Evolutionary conservation across 2,329 filamentous ascomycete genomes (phyloP), one percentile per base, ranked within the genome.

Genomic region (Metarhizium anisopliae): DNA sequence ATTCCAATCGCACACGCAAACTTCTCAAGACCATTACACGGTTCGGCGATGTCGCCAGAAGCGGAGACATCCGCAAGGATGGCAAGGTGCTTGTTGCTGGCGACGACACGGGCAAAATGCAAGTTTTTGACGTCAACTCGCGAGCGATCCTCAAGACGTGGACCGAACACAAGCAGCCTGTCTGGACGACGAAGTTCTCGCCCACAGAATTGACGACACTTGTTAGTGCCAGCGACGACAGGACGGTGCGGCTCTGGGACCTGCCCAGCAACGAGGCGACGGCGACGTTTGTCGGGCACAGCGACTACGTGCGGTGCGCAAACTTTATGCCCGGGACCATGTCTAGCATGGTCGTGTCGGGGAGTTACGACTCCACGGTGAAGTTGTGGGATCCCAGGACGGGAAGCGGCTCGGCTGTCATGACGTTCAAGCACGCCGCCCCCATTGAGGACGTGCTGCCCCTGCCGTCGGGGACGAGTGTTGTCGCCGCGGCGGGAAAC

Each of bases 131-230:
- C 67, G 84, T 95, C 53, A 85, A 68, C 49, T 93, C 91, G 56
- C 82, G 94, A 60, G 91, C 91, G 3, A 96, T 99, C 62, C 75
- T 99, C 64, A 93, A 94, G 77, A 96, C 93, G 53, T 99, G 94
- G 93, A 85, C 86, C 60, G 84, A 92, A 63, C 93, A 97, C 75
- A 92, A 91, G 74, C 92, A 95, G 77, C 90, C 94, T 14, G 90
- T 95, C 29, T 96, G 93, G 86, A 84, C 87, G 29, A 93, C 91
- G 50, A 87, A 87, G 70, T 99, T 95, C 81, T 93, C 89, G n/a
- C 90, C 91, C 1, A 81, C 80, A n/a, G 87, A 94, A 59, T 80
- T 92, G 60, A 99, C 94, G 0, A 84, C 84, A 3, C 76, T 97
- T 58, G 86, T 99, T 80, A 95, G 88, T 66, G 87, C 89, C 53